Percentiles rank a stretch among this genome's conserved stretches.
These are phyloP conservation scores for Penicillium concentricum DNA, from an alignment of 2,329 filamentous ascomycete species.

Conservation along the genomic window DNA sequence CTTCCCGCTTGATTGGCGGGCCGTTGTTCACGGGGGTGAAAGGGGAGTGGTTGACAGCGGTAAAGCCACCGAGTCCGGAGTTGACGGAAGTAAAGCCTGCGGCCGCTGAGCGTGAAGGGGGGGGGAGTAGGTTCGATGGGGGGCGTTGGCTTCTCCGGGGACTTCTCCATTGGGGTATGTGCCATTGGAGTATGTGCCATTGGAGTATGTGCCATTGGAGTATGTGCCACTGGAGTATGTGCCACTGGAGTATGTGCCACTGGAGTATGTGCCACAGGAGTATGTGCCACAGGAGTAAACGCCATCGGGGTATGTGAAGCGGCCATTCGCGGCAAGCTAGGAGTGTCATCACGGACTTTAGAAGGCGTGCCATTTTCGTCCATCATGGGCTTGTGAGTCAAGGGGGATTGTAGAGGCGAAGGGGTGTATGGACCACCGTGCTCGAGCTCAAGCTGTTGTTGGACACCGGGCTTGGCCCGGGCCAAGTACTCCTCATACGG, in stretches of 20 bases:
- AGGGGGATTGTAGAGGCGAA: slow-evolving; percentile 70
- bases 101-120: slow-evolving; percentile 32
- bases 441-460: slow-evolving; percentile 89
- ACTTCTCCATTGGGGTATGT: slow-evolving; percentile 49
- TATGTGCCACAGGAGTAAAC: not conserved
- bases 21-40: slow-evolving; percentile 44
- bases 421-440: slow-evolving; percentile 88
- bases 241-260: slow-evolving; percentile 52
- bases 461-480: slow-evolving; percentile 90
- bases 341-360: slow-evolving; percentile 62
- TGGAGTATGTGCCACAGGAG: slow-evolving; percentile 50
- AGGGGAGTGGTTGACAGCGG: slow-evolving; percentile 56
- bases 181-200: slow-evolving; percentile 26
- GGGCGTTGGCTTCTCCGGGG: slow-evolving; percentile 35
- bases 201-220: slow-evolving; percentile 38
- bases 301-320: slow-evolving; percentile 54
- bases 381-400: slow-evolving; percentile 53
- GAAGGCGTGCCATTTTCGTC: slow-evolving; percentile 47
- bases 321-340: slow-evolving; percentile 59
- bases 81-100: slow-evolving; percentile 74
- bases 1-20: slow-evolving; percentile 51
- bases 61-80: slow-evolving; percentile 53
- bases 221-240: slow-evolving; percentile 43
- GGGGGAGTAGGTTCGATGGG: slow-evolving; percentile 41
- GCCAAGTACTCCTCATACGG: slow-evolving; percentile 95